Evolutionary conservation across 306 rosid genomes (phyloP), one percentile per base, ranked within the genome.

Genomic region (Herpetospermum pedunculosum): DNA sequence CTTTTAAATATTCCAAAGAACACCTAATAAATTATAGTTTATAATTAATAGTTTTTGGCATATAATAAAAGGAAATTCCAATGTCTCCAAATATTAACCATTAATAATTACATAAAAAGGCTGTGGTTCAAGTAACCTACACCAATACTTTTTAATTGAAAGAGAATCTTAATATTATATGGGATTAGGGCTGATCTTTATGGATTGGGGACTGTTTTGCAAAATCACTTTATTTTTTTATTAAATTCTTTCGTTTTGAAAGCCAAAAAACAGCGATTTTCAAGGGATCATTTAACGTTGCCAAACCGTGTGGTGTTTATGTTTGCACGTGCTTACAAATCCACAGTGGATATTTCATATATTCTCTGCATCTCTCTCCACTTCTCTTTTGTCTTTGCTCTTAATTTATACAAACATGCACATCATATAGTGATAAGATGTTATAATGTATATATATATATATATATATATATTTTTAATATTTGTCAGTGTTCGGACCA

Each of bases 281-380:
- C 2, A 72, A 71, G 85, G 78, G 79, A 75, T 79, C 48, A 49
- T 81, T 86, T 81, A 62, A 74, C 54, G 79, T 72, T 30, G 82
- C 79, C 55, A 78, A 83, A 86, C 85, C 89, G 82, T 85, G 81
- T 75, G 80, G 80, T 76, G 87, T 78, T 53, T 35, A 77, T 83
- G 81, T 75, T 82, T 77, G 90, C 98, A 92, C 87, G 96, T 92
- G 98, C 82, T 65, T 52, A 1, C 81, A 88, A 92, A 90, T 90
- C 91, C 87, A 92, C 83, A 41, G 75, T 86, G 82, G 83, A 88
- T 86, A 85, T 88, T 77, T 82, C 87, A 84, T 86, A 87, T 89
- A 90, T 92, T 89, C 94, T 81, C 83, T 82, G 46, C 87, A 86
- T 89, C 90, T 82, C 80, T 80, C 83, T 83, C 96, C 95, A 86